A percentile compares a stretch with the other conserved stretches of the same genome.
Evolutionary conservation across 116 monocot genomes (phyloP).

Genomic region (Posidonia oceanica): DNA sequence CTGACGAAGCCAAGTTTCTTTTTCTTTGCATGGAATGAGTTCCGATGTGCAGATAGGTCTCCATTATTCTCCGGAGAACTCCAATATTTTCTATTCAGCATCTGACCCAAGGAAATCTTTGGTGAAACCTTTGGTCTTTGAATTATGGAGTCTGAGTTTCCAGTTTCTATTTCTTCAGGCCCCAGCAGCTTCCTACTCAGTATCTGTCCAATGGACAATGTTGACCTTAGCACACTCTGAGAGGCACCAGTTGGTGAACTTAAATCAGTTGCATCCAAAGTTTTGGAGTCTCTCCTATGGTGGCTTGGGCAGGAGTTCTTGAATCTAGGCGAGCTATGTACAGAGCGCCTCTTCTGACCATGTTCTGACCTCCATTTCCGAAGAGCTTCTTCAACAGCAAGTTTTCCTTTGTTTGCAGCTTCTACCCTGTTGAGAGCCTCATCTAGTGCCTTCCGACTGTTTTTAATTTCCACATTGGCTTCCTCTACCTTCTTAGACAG

Average conservation of each 20-base stretch:
- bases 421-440: slow-evolving; percentile 64
- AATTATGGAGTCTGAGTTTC: background rate
- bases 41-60: slow-evolving; percentile 14
- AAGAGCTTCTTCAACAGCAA: slow-evolving; percentile 60
- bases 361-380: slow-evolving; percentile 70
- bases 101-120: slow-evolving; percentile 65
- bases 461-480: slow-evolving; percentile 39
- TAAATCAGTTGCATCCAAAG: slow-evolving; percentile 37
- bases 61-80: slow-evolving; percentile 15
- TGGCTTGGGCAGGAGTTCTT: slow-evolving; percentile 32
- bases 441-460: slow-evolving; percentile 33
- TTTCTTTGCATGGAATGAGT: slow-evolving; percentile 30
- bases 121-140: slow-evolving; percentile 5
- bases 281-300: slow-evolving; percentile 33
- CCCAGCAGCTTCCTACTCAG: slow-evolving; percentile 67
- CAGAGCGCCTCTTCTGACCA: slow-evolving; percentile 41
- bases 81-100: slow-evolving; percentile 39
- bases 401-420: slow-evolving; percentile 54
- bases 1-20: slow-evolving; percentile 62
- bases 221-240: slow-evolving; percentile 18
- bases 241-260: slow-evolving; percentile 17
- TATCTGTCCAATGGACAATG: slow-evolving; percentile 87
- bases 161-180: slow-evolving; percentile 31
- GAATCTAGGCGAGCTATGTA: slow-evolving; percentile 45
- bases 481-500: slow-evolving; percentile 46